These are phyloP conservation scores for Colletotrichum truncatum DNA, from an alignment of 2,329 filamentous ascomycete species.

Conservation along the genomic window DNA sequence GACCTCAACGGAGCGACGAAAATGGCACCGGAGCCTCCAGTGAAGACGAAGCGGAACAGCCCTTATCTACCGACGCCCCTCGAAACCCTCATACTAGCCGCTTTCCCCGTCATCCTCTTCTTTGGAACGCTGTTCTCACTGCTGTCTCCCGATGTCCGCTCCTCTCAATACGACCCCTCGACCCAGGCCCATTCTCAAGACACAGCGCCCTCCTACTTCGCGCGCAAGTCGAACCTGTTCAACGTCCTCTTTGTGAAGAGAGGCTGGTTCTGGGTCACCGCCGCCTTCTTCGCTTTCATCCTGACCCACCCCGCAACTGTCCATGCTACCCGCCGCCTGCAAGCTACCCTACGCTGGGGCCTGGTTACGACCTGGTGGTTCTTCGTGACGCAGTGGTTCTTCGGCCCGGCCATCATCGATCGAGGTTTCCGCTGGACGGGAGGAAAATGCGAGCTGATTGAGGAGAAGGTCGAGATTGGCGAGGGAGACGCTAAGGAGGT, in stretches of 20 bases:
- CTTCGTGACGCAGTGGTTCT: constrained; percentile 94
- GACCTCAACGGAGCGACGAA: constrained; percentile 23
- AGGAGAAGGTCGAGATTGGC: constrained; percentile 56
- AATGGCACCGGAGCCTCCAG: constrained; percentile 4
- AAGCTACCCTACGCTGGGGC: constrained; percentile 74
- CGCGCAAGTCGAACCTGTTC: constrained; percentile 91
- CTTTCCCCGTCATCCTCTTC: constrained; percentile 82
- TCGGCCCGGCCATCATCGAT: constrained; percentile 90
- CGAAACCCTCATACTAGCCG: constrained; percentile 69
- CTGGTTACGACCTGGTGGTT: constrained; percentile 83
- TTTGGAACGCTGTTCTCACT: constrained; percentile 84
- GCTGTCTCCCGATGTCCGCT: constrained; percentile 77
- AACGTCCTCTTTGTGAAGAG: constrained; percentile 95
- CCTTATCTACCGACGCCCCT: constrained; percentile 76
- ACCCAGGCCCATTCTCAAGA: constrained; percentile 71
- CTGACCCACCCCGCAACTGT: constrained; percentile 70
- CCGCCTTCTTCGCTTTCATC: constrained; percentile 76
- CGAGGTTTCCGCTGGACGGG: constrained; percentile 89
- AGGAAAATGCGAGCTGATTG: constrained; percentile 77
- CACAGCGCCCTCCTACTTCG: constrained; percentile 84
- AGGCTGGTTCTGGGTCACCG: constrained; percentile 91
- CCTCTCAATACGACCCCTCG: constrained; percentile 67
- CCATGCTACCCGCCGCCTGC: constrained; percentile 43
- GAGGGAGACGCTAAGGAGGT: constrained; percentile 58
- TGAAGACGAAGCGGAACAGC: constrained; percentile 47